Conservation (phyloP, 495 filamentous ascomycete genomes). For the Neurospora terricola region DNA sequence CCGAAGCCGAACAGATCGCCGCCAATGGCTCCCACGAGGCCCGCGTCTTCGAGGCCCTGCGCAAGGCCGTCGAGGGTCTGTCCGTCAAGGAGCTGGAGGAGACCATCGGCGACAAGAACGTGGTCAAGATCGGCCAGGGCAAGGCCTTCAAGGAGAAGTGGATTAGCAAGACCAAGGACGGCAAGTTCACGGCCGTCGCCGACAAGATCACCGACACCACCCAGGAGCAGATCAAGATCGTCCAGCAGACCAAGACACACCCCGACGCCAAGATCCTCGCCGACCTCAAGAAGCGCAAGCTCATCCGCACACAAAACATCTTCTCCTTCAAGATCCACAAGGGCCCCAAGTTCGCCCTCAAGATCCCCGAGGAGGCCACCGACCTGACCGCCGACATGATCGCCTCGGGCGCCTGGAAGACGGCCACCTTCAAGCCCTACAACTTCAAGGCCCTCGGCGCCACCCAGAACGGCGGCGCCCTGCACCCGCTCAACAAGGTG, state of each 20-base stretch:
- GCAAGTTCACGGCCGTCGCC: constrained; percentile 28
- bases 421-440: constrained; percentile 85
- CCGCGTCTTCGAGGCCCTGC: constrained; percentile 82
- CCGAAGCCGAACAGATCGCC: constrained; percentile 68
- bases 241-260: constrained; percentile 57
- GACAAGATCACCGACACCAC: constrained; percentile 71
- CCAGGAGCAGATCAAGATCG: constrained; percentile 57
- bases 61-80: constrained; percentile 65
- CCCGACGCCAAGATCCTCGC: constrained; percentile 60
- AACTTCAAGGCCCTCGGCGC: constrained; percentile 92
- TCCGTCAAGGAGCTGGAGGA: constrained; percentile 67
- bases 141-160: constrained; percentile 95
- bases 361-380: constrained; percentile 88
- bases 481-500: constrained; percentile 94
- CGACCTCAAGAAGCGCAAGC: constrained; percentile 83
- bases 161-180: constrained; percentile 81
- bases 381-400: constrained; percentile 94
- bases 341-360: constrained; percentile 73
- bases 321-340: constrained; percentile 74
- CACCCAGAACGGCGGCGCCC: constrained; percentile 64
- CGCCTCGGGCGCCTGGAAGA: constrained; percentile 69
- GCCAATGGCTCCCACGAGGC: constrained; percentile 88
- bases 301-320: constrained; percentile 72
- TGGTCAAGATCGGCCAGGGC: constrained; percentile 82
- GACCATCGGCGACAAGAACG: constrained; percentile 69